phyloP scores from a whole-genome alignment of 805 yeast genomes.

The Wickerhamomyces mucosus region DNA sequence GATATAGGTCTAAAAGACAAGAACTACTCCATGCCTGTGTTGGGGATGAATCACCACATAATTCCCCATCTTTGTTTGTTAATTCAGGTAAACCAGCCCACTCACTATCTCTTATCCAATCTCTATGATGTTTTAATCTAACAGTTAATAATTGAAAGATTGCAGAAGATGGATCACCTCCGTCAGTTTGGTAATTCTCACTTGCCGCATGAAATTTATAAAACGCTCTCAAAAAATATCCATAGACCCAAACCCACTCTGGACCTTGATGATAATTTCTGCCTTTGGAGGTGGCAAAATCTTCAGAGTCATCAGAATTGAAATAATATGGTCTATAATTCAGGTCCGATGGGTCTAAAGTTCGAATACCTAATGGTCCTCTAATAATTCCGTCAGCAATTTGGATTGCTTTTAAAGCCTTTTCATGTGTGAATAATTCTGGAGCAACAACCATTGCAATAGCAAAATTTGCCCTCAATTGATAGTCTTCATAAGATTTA shows the following conservation, averaged over 20 bases:
- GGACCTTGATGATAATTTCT: constrained; percentile 98
- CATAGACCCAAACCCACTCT: constrained; percentile 93
- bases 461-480: constrained; percentile 83
- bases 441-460: constrained; percentile 95
- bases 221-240: constrained; percentile 79
- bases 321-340: constrained; percentile 86
- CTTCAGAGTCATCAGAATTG: constrained; percentile 71
- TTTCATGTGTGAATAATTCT: constrained; percentile 60
- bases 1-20: constrained; percentile 71
- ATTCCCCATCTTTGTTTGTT: constrained; percentile 78
- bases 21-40: constrained; percentile 96
- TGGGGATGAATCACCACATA: constrained; percentile 83
- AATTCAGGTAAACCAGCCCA: constrained; percentile 95
- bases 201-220: constrained; percentile 40
- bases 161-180: constrained; percentile 34
- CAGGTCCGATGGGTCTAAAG: constrained; percentile 86
- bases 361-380: constrained; percentile 88
- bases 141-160: constrained; percentile 49
- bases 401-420: constrained; percentile 56
- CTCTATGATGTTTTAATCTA: constrained; percentile 54
- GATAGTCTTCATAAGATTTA: constrained; percentile 89
- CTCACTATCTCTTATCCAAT: constrained; percentile 63
- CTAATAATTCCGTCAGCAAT: constrained; percentile 66
- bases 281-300: constrained; percentile 91
- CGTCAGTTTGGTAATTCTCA: constrained; percentile 24